These are phyloP conservation scores for Lactarius hengduanensis DNA, from an alignment of 768 basidiomycete genomes.

Conservation along the genomic window DNA sequence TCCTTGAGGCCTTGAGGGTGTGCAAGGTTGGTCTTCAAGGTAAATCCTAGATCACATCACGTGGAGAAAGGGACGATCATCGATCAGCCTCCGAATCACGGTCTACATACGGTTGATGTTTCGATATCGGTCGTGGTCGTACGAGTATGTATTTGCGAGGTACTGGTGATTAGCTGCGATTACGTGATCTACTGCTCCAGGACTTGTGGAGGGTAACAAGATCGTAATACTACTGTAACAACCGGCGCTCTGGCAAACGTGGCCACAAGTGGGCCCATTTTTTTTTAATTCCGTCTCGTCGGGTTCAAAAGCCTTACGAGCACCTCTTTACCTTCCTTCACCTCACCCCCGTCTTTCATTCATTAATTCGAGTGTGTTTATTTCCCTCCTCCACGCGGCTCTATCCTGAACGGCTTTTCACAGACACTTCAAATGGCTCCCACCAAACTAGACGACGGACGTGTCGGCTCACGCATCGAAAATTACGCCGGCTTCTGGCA, in stretches of 20 bases:
- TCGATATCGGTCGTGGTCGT: too few species aligned
- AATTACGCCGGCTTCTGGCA: slow-evolving; percentile 94
- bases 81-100: too few species aligned
- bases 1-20: too few species aligned
- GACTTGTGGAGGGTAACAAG: too few species aligned
- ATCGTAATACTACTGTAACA: not conserved
- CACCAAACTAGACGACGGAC: slow-evolving; percentile 34
- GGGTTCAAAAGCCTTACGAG: not conserved
- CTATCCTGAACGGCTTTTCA: not conserved
- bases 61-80: too few species aligned
- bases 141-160: too few species aligned
- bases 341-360: slow-evolving; percentile 12
- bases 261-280: slow-evolving; percentile 21
- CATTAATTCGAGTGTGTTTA: not conserved
- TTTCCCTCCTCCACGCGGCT: not conserved
- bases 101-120: too few species aligned
- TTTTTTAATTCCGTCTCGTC: slow-evolving; percentile 8
- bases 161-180: too few species aligned
- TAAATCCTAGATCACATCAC: too few species aligned
- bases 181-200: too few species aligned
- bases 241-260: slow-evolving; percentile 6
- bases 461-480: slow-evolving; percentile 60
- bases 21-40: too few species aligned
- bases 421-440: slow-evolving; percentile 19
- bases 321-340: not conserved